These are phyloP conservation scores for Pseudotsuga menziesii DNA, from an alignment of 75 land plant species.

Conservation along the genomic window DNA sequence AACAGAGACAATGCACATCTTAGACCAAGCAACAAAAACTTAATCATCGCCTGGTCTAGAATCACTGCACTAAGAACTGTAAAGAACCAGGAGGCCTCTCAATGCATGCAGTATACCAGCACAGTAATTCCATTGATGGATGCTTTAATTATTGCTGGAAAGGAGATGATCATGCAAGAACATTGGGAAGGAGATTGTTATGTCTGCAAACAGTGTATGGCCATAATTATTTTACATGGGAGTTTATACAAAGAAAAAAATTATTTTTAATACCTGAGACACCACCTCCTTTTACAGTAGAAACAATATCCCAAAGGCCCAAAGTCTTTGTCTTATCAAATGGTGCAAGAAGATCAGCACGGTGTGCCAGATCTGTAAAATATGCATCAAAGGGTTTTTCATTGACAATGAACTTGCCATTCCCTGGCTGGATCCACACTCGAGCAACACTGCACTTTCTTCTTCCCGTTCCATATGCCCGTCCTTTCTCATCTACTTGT, in stretches of 20 bases:
- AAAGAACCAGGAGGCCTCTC: slow-evolving; percentile 1
- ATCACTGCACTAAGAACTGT: neutral
- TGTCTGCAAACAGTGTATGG: neutral
- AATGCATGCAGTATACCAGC: neutral
- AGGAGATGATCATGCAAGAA: neutral
- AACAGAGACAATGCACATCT: neutral
- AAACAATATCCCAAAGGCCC: slow-evolving; percentile 74
- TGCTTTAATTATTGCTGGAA: neutral
- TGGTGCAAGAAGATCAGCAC: slow-evolving; percentile 79
- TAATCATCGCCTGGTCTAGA: neutral
- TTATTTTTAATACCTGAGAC: slow-evolving; percentile 42
- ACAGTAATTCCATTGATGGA: neutral
- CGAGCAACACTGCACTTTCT: slow-evolving; percentile 88
- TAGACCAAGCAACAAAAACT: slow-evolving; percentile 3
- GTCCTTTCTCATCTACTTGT: slow-evolving; percentile 76
- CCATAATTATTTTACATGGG: neutral
- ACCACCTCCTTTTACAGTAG: slow-evolving; percentile 95
- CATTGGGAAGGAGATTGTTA: neutral
- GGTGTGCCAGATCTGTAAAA: slow-evolving; percentile 73
- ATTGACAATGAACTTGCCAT: slow-evolving; percentile 73
- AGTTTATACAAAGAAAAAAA: neutral
- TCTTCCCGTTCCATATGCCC: slow-evolving; percentile 91
- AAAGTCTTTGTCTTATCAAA: slow-evolving; percentile 74
- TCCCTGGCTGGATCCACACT: slow-evolving; percentile 84
- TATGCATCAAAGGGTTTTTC: slow-evolving; percentile 71